These are phyloP conservation scores for Pythium folliculosum DNA, from an alignment of 352 stramenopile species.

Conservation along the genomic window DNA sequence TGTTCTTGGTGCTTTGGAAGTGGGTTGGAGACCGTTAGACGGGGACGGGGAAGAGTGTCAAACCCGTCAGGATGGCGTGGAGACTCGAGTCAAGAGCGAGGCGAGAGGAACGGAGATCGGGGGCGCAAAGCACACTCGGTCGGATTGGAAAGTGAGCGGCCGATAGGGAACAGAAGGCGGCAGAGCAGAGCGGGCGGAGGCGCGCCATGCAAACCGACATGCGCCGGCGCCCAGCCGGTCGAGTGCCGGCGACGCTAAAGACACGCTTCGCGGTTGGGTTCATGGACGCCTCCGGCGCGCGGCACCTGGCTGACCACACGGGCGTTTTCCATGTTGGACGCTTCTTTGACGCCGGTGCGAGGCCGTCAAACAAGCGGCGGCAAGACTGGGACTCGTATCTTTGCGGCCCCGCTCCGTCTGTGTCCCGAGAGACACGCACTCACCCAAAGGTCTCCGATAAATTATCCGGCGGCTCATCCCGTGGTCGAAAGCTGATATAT, in stretches of 20 bases:
- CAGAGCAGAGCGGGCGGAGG: neutral
- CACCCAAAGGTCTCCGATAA: neutral
- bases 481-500: neutral
- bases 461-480: neutral
- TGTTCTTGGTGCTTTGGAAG: no score
- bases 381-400: neutral
- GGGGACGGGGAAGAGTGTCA: neutral
- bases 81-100: neutral
- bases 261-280: neutral
- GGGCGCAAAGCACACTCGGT: neutral
- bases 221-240: no score
- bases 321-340: neutral
- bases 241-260: neutral
- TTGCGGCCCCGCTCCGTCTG: neutral
- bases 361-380: neutral
- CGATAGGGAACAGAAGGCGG: no score
- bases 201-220: no score
- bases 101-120: neutral
- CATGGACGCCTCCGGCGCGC: no score
- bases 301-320: no score
- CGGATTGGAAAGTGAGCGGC: neutral
- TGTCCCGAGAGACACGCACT: constrained; percentile 1
- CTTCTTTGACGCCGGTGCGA: neutral
- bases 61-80: neutral
- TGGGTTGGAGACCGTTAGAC: no score